A percentile compares a stretch with the other conserved stretches of the same genome.
Conservation (phyloP, 169 alveolate species). For the Miamiensis avidus region DNA sequence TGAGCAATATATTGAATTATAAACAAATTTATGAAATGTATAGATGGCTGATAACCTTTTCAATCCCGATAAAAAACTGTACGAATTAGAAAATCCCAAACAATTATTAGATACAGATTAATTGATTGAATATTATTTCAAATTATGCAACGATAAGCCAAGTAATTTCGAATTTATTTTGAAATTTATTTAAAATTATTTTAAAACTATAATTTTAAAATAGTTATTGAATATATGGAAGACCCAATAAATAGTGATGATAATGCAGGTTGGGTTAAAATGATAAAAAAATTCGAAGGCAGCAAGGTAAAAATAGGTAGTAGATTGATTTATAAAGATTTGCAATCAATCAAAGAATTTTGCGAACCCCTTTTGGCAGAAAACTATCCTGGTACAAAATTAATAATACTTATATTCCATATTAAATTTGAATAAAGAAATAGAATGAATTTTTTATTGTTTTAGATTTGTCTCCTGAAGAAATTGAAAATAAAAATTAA, state of each 20-base stretch:
- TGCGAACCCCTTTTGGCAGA: neutral
- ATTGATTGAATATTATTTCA: conserved; percentile 40
- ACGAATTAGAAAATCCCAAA: conserved; percentile 49
- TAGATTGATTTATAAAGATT: neutral
- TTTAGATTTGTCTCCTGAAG: neutral
- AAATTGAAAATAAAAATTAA: neutral
- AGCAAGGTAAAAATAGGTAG: conserved; percentile 4
- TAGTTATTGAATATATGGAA: conserved; percentile 29
- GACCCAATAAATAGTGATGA: conserved; percentile 32
- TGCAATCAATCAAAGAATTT: neutral
- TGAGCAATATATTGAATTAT: too few species aligned
- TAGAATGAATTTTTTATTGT: too few species aligned
- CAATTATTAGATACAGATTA: conserved; percentile 39
- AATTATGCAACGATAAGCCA: conserved; percentile 43
- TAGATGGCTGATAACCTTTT: conserved; percentile 36
- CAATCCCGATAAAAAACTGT: conserved; percentile 36
- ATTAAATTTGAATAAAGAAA: neutral
- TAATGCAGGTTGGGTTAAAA: conserved; percentile 35
- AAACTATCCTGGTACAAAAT: conserved; percentile 1
- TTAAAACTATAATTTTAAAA: neutral
- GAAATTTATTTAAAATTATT: neutral
- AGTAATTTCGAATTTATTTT: conserved; percentile 3
- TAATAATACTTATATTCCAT: neutral
- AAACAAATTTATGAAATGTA: too few species aligned
- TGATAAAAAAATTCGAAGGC: conserved; percentile 16